These are phyloP conservation scores for Narthecium ossifragum DNA, from an alignment of 106 monocot genomes.

Conservation along the genomic window DNA sequence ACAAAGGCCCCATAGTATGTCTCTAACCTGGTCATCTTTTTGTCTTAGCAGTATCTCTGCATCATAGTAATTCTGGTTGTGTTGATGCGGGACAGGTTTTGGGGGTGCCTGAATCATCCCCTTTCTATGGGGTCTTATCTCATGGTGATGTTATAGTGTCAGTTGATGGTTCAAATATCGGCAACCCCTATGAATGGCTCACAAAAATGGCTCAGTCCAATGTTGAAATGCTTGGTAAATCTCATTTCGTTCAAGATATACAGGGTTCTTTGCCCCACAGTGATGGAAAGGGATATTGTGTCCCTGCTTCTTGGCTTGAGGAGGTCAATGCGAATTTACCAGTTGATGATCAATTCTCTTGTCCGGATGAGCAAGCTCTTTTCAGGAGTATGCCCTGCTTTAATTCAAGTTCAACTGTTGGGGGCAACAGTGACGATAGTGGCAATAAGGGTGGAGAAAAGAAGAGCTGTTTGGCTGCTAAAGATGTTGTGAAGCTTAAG, in stretches of 20 bases:
- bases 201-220: constrained; percentile 35
- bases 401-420: constrained; percentile 30
- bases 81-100: constrained; percentile 40
- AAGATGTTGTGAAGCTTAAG: constrained; percentile 59
- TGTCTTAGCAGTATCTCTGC: neutral
- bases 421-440: neutral
- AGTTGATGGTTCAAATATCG: constrained; percentile 59
- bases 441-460: constrained; percentile 10
- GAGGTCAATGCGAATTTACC: constrained; percentile 13
- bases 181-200: constrained; percentile 46
- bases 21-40: constrained; percentile 4
- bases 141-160: constrained; percentile 50
- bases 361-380: constrained; percentile 50
- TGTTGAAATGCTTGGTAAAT: constrained; percentile 10
- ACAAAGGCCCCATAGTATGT: constrained; percentile 59
- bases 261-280: neutral
- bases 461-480: constrained; percentile 50
- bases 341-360: constrained; percentile 33
- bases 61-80: constrained; percentile 8
- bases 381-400: constrained; percentile 37
- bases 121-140: constrained; percentile 56
- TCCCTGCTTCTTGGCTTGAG: constrained; percentile 49
- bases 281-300: constrained; percentile 63
- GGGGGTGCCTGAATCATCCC: constrained; percentile 42
- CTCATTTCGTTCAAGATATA: constrained; percentile 3